Percentiles rank a stretch among this genome's conserved stretches.
phyloP scores from a whole-genome alignment of 345 rosid species.

The Turritis glabra region DNA sequence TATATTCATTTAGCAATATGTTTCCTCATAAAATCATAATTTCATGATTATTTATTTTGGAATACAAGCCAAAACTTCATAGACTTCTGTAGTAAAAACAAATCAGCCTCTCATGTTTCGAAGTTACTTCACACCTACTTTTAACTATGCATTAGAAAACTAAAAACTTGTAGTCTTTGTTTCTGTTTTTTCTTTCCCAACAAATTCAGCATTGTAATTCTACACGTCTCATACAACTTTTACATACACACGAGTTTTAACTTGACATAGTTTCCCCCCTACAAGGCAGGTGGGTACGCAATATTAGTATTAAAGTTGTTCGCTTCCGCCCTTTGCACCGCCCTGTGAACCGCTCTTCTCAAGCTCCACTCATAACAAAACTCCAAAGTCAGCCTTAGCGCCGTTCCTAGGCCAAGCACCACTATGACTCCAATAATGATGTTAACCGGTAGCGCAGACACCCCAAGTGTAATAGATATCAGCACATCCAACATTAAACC shows the following conservation, averaged over 20 bases:
- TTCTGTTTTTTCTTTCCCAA: not conserved
- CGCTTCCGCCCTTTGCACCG: slow-evolving; percentile 62
- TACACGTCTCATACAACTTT: slow-evolving; percentile 20
- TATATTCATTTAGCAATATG: slow-evolving; percentile 9
- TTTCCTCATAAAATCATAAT: not conserved
- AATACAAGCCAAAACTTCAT: not conserved
- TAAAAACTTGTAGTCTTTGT: not conserved
- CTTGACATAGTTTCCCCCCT: slow-evolving; percentile 25
- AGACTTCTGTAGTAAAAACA: not conserved
- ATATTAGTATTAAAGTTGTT: slow-evolving; percentile 45
- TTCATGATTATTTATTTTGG: not conserved
- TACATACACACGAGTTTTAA: slow-evolving; percentile 4
- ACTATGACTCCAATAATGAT: slow-evolving; percentile 92
- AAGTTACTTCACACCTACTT: not conserved
- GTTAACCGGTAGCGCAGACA: slow-evolving; percentile 84
- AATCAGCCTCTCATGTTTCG: not conserved
- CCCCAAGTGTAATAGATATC: slow-evolving; percentile 81
- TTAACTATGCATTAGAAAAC: not conserved
- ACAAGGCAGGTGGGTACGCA: slow-evolving; percentile 65
- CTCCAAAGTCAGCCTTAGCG: slow-evolving; percentile 73
- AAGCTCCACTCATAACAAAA: slow-evolving; percentile 84
- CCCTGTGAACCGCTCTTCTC: slow-evolving; percentile 76
- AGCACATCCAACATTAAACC: slow-evolving; percentile 85
- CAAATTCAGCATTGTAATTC: slow-evolving; percentile 1
- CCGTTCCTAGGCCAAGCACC: slow-evolving; percentile 93